These are phyloP conservation scores for Teratosphaeria destructans DNA, from an alignment of 2,329 filamentous ascomycete species.

Conservation along the genomic window DNA sequence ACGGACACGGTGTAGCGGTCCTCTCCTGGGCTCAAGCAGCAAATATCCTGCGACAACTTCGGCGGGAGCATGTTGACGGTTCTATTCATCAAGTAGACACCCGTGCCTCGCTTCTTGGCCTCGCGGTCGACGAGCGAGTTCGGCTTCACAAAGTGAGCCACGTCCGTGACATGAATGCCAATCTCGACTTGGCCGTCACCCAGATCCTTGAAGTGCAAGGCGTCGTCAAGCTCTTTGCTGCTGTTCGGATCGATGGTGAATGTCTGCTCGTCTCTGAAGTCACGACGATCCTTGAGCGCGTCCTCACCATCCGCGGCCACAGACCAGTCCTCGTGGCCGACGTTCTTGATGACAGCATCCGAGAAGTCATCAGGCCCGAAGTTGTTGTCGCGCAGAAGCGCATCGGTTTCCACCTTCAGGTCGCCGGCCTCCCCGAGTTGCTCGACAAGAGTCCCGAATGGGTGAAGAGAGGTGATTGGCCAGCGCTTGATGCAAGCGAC, in stretches of 20 bases:
- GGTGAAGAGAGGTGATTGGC: slow-evolving; percentile 98
- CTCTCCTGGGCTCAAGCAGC: slow-evolving; percentile 75
- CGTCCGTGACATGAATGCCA: slow-evolving; percentile 87
- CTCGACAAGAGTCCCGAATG: slow-evolving; percentile 94
- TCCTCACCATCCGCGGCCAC: slow-evolving; percentile 72
- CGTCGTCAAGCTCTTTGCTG: slow-evolving; percentile 79
- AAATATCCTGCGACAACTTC: slow-evolving; percentile 75
- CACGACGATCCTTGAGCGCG: slow-evolving; percentile 62
- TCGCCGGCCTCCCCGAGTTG: slow-evolving; percentile 96
- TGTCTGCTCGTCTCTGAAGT: slow-evolving; percentile 77
- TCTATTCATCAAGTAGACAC: slow-evolving; percentile 88
- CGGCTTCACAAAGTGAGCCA: slow-evolving; percentile 92
- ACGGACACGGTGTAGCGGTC: slow-evolving; percentile 87
- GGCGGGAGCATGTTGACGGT: slow-evolving; percentile 78
- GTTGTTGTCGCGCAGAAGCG: slow-evolving; percentile 94
- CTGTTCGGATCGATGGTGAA: slow-evolving; percentile 92
- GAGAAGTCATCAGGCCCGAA: slow-evolving; percentile 97
- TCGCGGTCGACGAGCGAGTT: slow-evolving; percentile 94
- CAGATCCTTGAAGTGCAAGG: slow-evolving; percentile 79
- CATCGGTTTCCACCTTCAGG: slow-evolving; percentile 94
- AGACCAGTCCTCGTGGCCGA: slow-evolving; percentile 86
- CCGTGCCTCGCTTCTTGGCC: slow-evolving; percentile 94
- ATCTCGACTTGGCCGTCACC: slow-evolving; percentile 82
- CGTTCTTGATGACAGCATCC: slow-evolving; percentile 86
- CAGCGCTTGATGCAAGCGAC: slow-evolving; percentile 98